Evolutionary conservation across 2,329 filamentous ascomycete species (phyloP).

Genomic region (Fusarium foetens): DNA sequence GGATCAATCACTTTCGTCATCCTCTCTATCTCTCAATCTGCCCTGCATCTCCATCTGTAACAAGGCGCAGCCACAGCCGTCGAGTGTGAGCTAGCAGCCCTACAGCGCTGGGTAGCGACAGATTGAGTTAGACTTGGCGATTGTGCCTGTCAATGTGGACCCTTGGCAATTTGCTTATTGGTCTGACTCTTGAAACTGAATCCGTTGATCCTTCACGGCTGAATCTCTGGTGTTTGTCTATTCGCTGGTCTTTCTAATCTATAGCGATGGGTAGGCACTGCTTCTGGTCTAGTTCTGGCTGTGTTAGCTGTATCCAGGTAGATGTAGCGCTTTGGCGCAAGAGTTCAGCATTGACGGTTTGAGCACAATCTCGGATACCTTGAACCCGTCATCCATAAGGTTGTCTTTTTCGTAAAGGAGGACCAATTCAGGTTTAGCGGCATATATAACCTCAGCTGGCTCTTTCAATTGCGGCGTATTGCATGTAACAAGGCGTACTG

Average conservation of each 20-base stretch:
- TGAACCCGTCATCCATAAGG: background rate
- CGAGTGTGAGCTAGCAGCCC: conserved; percentile 11
- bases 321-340: background rate
- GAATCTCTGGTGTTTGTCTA: background rate
- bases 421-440: no score
- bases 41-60: background rate
- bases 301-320: background rate
- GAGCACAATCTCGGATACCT: background rate
- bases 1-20: background rate
- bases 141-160: conserved; percentile 1
- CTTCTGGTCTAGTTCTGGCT: conserved; percentile 13
- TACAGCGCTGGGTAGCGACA: conserved; percentile 34
- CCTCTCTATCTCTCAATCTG: background rate
- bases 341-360: no score
- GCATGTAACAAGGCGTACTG: background rate
- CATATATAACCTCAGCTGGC: background rate
- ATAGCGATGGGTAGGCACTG: conserved; percentile 16
- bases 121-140: conserved; percentile 15
- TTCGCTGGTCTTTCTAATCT: background rate
- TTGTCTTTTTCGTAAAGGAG: background rate
- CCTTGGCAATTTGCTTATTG: background rate
- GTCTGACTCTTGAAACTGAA: background rate
- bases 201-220: background rate
- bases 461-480: background rate
- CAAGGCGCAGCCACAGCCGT: conserved; percentile 25